Conservation (phyloP, 306 rosid genomes). For the Citrullus colocynthis region DNA sequence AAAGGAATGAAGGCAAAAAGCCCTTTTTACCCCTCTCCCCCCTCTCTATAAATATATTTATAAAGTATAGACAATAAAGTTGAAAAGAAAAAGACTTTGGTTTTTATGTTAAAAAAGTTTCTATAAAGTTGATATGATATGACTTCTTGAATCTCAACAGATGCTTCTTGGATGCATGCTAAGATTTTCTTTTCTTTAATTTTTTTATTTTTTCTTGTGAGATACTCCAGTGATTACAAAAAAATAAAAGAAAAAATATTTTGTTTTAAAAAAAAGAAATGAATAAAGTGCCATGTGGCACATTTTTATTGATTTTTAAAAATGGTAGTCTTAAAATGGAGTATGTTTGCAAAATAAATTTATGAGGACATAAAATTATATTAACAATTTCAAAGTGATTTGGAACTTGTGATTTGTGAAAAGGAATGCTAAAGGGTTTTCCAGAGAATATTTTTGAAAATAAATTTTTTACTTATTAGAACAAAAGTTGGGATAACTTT, state of each 20-base stretch:
- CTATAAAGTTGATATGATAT: not conserved
- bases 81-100: not conserved
- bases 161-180: not conserved
- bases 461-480: not conserved
- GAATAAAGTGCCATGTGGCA: no score
- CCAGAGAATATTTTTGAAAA: not conserved
- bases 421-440: not conserved
- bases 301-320: no score
- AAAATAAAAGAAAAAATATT: no score
- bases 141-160: not conserved
- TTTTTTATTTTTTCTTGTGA: no score
- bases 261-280: no score
- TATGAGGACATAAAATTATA: not conserved
- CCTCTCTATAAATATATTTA: not conserved
- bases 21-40: conserved; percentile 3
- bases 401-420: not conserved
- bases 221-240: no score
- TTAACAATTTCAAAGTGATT: not conserved
- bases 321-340: no score
- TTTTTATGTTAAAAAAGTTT: not conserved
- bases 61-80: not conserved
- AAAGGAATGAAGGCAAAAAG: not conserved
- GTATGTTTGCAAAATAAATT: not conserved
- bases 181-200: not conserved
- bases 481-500: not conserved